Evolutionary conservation across 208 protist genomes (phyloP).

Genomic region (Leishmania martiniquensis): DNA sequence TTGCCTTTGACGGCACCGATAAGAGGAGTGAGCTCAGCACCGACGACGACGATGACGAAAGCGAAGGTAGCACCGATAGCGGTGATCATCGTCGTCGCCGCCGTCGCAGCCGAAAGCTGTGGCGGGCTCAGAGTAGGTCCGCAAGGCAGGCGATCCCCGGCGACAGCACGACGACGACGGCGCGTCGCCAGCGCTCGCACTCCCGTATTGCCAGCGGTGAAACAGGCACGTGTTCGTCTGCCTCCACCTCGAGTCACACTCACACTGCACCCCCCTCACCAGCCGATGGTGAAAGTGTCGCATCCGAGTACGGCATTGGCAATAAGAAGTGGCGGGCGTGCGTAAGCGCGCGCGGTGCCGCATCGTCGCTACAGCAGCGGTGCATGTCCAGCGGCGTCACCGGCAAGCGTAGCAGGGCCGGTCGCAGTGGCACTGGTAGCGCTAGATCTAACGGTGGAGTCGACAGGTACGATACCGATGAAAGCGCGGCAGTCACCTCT

Average conservation of each 20-base stretch:
- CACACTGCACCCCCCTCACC: conserved; percentile 16
- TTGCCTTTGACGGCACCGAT: not conserved
- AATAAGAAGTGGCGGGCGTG: not conserved
- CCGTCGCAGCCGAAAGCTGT: conserved; percentile 3
- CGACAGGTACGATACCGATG: conserved; percentile 6
- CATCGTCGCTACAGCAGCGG: not conserved
- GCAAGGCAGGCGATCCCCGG: not conserved
- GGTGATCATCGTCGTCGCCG: not conserved
- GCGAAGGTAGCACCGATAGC: conserved; percentile 2
- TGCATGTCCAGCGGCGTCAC: not conserved
- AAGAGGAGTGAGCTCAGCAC: not conserved
- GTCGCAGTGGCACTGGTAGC: not conserved
- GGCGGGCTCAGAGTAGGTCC: not conserved
- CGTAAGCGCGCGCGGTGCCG: not conserved
- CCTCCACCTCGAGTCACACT: conserved; percentile 1
- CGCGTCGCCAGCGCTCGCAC: not conserved
- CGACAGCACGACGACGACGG: not conserved
- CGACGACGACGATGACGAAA: not conserved
- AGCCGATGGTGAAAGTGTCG: not conserved
- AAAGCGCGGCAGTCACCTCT: not conserved
- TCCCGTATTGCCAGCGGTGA: not conserved
- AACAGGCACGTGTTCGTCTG: not conserved
- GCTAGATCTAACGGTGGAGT: not conserved
- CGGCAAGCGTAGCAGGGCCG: not conserved
- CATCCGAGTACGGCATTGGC: not conserved